phyloP scores from a whole-genome alignment of 257 asterid genomes.

The Asclepias syriaca region DNA sequence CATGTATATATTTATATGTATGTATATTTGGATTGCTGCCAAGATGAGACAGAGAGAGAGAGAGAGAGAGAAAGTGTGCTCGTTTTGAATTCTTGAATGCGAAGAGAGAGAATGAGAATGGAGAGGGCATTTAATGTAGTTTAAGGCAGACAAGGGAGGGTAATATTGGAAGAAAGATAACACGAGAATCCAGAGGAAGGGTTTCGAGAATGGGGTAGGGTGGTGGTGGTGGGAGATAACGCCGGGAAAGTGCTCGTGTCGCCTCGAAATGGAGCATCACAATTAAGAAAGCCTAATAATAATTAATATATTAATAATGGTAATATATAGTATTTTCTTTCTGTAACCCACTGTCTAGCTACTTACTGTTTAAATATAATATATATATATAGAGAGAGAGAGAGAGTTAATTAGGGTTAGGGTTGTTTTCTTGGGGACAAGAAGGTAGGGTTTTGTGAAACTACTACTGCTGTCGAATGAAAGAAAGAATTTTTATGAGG shows the following conservation, averaged over 20 bases:
- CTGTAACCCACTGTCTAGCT: constrained; percentile 11
- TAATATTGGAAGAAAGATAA: constrained; percentile 19
- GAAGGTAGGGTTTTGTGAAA: constrained; percentile 19
- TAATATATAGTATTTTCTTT: background rate
- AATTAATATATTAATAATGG: background rate
- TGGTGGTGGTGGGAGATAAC: constrained; percentile 50
- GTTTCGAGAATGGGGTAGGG: constrained; percentile 26
- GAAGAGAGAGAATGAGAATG: background rate
- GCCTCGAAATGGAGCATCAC: constrained; percentile 52
- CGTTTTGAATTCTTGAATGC: background rate
- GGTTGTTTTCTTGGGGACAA: constrained; percentile 25
- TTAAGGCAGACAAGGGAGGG: constrained; percentile 35
- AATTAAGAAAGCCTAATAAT: background rate
- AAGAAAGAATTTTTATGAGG: constrained; percentile 11
- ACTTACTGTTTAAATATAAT: background rate
- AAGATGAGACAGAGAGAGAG: background rate
- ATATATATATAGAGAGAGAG: too few relatives aligned
- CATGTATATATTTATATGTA: background rate
- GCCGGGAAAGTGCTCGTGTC: constrained; percentile 83
- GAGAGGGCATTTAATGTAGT: constrained; percentile 12
- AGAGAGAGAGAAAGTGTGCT: background rate
- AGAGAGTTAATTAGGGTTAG: constrained; percentile 7
- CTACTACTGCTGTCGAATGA: constrained; percentile 8
- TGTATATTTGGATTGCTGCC: constrained; percentile 19
- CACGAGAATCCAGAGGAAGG: constrained; percentile 34